A percentile compares a stretch with the other conserved stretches of the same genome.
These are phyloP conservation scores for Xylariaceae sp. DNA, from an alignment of 2,329 filamentous ascomycete genomes.

Conservation along the genomic window DNA sequence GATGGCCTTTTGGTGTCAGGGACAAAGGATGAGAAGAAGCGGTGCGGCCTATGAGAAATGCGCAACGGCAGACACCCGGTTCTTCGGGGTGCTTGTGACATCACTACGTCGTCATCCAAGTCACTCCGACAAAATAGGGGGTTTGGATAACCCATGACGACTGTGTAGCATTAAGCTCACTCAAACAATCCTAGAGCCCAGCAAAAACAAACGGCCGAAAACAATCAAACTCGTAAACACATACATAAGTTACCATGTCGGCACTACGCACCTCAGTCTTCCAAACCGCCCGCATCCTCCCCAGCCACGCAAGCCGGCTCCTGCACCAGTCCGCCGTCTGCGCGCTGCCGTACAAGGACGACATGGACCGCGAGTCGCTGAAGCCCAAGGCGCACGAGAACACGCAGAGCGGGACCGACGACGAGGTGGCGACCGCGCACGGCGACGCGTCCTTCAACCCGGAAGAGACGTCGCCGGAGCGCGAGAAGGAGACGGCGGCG, in stretches of 20 bases:
- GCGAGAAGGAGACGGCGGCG: constrained; percentile 43
- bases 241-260: constrained; percentile 4
- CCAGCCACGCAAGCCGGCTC: constrained; percentile 16
- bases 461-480: constrained; percentile 62
- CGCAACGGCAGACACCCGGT: too few relatives aligned
- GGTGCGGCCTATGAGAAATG: too few relatives aligned
- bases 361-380: constrained; percentile 58
- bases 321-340: constrained; percentile 34
- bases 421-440: constrained; percentile 52
- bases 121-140: background rate
- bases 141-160: background rate
- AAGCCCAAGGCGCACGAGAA: constrained; percentile 64
- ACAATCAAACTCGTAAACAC: background rate
- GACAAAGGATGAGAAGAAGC: too few relatives aligned
- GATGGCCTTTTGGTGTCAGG: too few relatives aligned
- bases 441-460: constrained; percentile 65
- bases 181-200: background rate
- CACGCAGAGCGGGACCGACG: constrained; percentile 63
- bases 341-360: constrained; percentile 45
- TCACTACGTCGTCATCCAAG: constrained; percentile 13
- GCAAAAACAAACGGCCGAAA: background rate
- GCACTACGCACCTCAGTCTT: constrained; percentile 12
- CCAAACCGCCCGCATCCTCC: constrained; percentile 6
- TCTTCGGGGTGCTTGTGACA: constrained; percentile 11
- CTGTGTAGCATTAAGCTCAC: background rate